Evolutionary conservation across 352 stramenopile genomes (phyloP), one percentile per base, ranked within the genome.

Genomic region (Thraustochytrium sp.): DNA sequence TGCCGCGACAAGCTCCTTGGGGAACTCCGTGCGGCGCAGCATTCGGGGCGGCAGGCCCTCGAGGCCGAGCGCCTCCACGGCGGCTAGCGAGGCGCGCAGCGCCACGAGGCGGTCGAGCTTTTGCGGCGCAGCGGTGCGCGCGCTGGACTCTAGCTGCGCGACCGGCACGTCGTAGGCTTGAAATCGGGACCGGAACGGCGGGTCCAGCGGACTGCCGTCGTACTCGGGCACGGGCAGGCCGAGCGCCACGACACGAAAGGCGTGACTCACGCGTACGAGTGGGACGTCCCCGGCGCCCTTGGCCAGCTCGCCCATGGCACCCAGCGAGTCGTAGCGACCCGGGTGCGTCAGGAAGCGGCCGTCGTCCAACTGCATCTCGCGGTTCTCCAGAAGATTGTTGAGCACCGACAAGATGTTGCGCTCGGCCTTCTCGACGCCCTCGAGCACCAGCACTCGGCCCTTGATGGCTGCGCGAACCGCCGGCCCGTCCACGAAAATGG

Each of bases 341-440:
- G 62, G 84, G 18, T 87, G 84, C 11, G 98, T 92, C 5, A 98
- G 88, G 56, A 98, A 94, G 4, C 90, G 89, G 3, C 95, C 95
- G 86, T 98, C 94, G 73, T 98, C 95, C 38, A 98, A 86, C 36
- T 91, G 92, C 89, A 98, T 94, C 74, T 98, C 94, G 65, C 95
- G 87, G 85, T 98, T 98, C 86, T 98, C 96, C 2, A 98, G 88
- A 38, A 98, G 84, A 85, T 98, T 98, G 86, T 98, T 98, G 8
- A 98, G 86, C 26, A 95, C 97, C 0, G 96, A 95, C 31, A 98
- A 87, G 1, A 98, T 95, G 83, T 98, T 98, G 29, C 96, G 88
- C 85, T 98, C 94, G 9, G 95, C 95, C 55, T 97, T 97, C 86
- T 98, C 94, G 18, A 98, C 84, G 88, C 93, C 94, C 86, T 98